Conservation (phyloP, 495 filamentous ascomycete genomes). For the Massariosphaeria phaeospora region DNA sequence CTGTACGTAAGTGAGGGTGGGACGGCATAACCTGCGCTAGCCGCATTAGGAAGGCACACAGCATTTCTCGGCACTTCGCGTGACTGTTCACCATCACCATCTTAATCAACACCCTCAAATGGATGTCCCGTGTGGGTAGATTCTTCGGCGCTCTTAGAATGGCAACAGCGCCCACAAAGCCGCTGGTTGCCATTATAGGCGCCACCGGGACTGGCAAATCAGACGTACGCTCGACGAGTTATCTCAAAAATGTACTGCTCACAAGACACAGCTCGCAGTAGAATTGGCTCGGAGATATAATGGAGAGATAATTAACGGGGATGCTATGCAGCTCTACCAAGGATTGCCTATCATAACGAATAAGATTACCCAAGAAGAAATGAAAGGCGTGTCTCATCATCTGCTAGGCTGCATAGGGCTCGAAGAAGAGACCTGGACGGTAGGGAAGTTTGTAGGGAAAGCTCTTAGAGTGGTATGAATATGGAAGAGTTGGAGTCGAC, state of each 20-base stretch:
- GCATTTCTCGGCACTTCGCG: not conserved
- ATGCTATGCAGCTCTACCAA: conserved; percentile 98
- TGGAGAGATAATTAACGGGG: conserved; percentile 95
- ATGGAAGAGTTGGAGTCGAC: not conserved
- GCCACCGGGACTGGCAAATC: conserved; percentile 97
- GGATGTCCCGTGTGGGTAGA: conserved; percentile 17
- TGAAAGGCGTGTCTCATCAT: conserved; percentile 81
- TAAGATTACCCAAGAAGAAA: conserved; percentile 71
- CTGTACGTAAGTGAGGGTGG: not conserved
- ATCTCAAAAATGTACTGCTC: conserved; percentile 30
- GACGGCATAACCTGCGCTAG: conserved; percentile 3
- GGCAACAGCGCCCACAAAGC: conserved; percentile 36
- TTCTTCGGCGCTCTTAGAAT: conserved; percentile 12
- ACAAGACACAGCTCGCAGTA: conserved; percentile 72
- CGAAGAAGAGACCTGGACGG: conserved; percentile 73
- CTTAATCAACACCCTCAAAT: conserved; percentile 1
- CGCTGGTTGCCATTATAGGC: conserved; percentile 79
- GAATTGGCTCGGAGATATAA: conserved; percentile 77
- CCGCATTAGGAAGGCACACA: conserved; percentile 10
- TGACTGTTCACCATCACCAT: not conserved
- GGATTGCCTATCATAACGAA: conserved; percentile 95
- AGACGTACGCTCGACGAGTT: conserved; percentile 56
- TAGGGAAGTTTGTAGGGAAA: conserved; percentile 65
- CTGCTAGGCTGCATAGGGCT: conserved; percentile 71
- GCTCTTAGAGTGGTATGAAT: conserved; percentile 53